Percentiles rank a stretch among this genome's conserved stretches.
These are phyloP conservation scores for Catharanthus roseus DNA, from an alignment of 257 asterid genomes.

Conservation along the genomic window DNA sequence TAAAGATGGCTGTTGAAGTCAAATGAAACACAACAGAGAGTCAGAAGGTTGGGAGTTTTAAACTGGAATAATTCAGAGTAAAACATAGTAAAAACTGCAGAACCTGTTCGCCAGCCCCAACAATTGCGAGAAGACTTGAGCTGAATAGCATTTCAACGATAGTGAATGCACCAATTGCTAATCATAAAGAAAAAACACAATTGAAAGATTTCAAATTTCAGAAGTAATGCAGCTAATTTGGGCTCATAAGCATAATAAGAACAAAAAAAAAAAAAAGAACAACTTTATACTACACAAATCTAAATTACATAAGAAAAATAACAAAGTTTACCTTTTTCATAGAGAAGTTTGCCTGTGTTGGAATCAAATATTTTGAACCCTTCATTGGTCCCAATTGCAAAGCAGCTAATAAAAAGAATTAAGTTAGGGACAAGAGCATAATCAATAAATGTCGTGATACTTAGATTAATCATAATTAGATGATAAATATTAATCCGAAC, in stretches of 20 bases:
- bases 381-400: conserved; percentile 73
- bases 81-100: conserved; percentile 1
- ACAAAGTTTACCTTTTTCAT: conserved; percentile 53
- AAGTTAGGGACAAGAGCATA: neutral
- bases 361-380: conserved; percentile 75
- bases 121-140: conserved; percentile 79
- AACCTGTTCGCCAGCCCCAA: conserved; percentile 99
- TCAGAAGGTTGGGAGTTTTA: neutral
- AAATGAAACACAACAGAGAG: conserved; percentile 15
- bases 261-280: neutral
- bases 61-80: neutral
- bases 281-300: neutral
- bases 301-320: neutral
- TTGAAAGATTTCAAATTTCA: neutral
- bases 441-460: neutral
- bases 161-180: conserved; percentile 77
- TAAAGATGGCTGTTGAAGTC: conserved; percentile 60
- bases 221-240: neutral
- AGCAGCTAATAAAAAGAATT: conserved; percentile 51
- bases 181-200: conserved; percentile 12
- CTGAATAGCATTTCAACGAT: conserved; percentile 84
- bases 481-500: conserved; percentile 20
- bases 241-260: neutral
- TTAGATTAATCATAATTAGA: neutral
- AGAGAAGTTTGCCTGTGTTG: conserved; percentile 69